These are phyloP conservation scores for Moricandia moricandioides DNA, from an alignment of 345 rosid species.

Conservation along the genomic window DNA sequence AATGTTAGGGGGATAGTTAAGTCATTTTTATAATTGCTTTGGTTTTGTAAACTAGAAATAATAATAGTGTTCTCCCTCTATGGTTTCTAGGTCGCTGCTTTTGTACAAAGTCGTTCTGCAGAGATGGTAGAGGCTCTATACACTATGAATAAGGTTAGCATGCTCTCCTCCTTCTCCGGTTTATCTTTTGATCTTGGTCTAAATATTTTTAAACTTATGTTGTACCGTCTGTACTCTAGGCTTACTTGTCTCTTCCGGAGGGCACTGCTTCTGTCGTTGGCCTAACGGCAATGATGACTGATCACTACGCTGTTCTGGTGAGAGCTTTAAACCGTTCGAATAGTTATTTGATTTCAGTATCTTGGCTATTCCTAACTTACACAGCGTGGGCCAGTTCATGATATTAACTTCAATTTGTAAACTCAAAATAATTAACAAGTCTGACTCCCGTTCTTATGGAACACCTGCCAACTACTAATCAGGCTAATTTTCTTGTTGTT, in stretches of 20 bases:
- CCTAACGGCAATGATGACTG: conserved; percentile 84
- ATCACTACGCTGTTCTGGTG: conserved; percentile 71
- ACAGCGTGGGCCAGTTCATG: conserved; percentile 11
- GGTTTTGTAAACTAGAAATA: conserved; percentile 5
- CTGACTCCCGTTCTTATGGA: conserved; percentile 11
- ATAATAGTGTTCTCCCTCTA: conserved; percentile 8
- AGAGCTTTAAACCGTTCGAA: conserved; percentile 12
- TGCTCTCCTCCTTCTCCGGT: not conserved
- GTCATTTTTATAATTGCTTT: conserved; percentile 18
- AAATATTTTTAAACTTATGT: conserved; percentile 5
- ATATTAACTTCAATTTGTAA: conserved; percentile 10
- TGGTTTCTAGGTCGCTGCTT: conserved; percentile 56
- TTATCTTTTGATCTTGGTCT: conserved; percentile 1
- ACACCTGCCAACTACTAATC: conserved; percentile 12
- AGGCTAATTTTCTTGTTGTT: not conserved
- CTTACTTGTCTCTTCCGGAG: conserved; percentile 83
- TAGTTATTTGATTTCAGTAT: conserved; percentile 13
- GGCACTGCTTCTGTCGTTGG: conserved; percentile 87
- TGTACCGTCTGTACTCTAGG: conserved; percentile 47
- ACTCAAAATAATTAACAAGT: conserved; percentile 1
- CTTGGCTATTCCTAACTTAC: conserved; percentile 16
- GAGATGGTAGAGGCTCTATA: conserved; percentile 82
- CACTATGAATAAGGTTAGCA: conserved; percentile 66
- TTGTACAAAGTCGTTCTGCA: conserved; percentile 55
- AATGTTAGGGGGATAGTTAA: conserved; percentile 1